phyloP scores from a whole-genome alignment of 257 asterid genomes.

The Buddleja alternifolia region DNA sequence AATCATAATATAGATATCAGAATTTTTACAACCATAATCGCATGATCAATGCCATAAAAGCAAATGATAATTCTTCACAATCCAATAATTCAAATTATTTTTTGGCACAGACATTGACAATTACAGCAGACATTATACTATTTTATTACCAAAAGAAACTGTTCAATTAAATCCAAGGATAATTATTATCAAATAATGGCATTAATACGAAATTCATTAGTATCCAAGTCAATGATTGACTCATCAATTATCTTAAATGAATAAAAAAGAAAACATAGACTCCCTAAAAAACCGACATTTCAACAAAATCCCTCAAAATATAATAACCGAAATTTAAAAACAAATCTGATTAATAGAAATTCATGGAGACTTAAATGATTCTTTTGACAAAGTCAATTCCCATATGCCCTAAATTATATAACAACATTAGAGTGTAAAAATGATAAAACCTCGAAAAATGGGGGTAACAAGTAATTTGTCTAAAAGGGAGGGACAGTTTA shows the following conservation, averaged over 20 bases:
- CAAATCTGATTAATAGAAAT: conserved; percentile 24
- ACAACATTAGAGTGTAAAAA: background rate
- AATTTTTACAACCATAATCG: conserved; percentile 4
- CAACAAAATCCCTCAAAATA: conserved; percentile 23
- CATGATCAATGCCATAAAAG: background rate
- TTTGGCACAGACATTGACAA: background rate
- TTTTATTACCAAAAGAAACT: background rate
- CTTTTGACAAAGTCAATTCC: conserved; percentile 29
- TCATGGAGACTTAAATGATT: conserved; percentile 34
- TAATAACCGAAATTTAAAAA: conserved; percentile 31
- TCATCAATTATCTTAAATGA: conserved; percentile 26
- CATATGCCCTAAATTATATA: background rate
- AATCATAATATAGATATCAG: background rate
- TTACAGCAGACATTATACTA: background rate
- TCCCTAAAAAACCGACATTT: conserved; percentile 22
- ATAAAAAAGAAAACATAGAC: conserved; percentile 12
- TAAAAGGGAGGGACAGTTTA: conserved; percentile 9
- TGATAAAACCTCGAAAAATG: background rate
- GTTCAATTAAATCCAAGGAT: background rate
- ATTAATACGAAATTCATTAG: conserved; percentile 24
- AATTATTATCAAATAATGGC: conserved; percentile 17
- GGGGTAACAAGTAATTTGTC: conserved; percentile 12
- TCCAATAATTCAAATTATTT: conserved; percentile 1
- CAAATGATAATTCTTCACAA: background rate
- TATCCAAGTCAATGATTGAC: conserved; percentile 22